A percentile compares a stretch with the other conserved stretches of the same genome.
Conservation (phyloP, 2,329 filamentous ascomycete species). For the Ustulina deusta region DNA sequence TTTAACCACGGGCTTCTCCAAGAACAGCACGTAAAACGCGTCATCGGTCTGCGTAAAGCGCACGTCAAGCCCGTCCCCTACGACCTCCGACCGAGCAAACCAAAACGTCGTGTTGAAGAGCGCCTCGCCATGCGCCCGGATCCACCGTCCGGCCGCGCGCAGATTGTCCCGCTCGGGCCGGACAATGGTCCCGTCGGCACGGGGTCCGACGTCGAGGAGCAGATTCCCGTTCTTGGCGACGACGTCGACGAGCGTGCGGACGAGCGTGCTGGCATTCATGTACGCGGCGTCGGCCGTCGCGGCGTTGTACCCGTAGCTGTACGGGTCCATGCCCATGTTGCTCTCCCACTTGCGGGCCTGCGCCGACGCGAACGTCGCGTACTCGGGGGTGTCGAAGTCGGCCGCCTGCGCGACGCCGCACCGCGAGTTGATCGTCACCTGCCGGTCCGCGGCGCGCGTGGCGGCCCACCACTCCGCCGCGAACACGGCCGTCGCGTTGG, state of each 20-base stretch:
- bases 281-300: constrained; percentile 63
- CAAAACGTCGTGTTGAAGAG: constrained; percentile 68
- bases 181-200: constrained; percentile 66
- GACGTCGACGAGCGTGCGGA: constrained; percentile 54
- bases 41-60: constrained; percentile 65
- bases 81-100: constrained; percentile 47
- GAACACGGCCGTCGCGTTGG: constrained; percentile 58
- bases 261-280: constrained; percentile 63
- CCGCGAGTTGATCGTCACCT: constrained; percentile 67
- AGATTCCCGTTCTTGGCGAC: constrained; percentile 59
- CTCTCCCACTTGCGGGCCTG: constrained; percentile 70
- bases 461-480: constrained; percentile 58
- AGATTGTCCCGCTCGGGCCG: constrained; percentile 61
- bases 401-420: constrained; percentile 65
- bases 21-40: constrained; percentile 64
- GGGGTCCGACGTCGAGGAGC: constrained; percentile 67
- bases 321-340: constrained; percentile 71
- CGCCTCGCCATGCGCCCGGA: constrained; percentile 64
- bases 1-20: constrained; percentile 54
- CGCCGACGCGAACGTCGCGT: constrained; percentile 61
- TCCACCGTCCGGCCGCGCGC: constrained; percentile 65
- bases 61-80: constrained; percentile 49
- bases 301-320: constrained; percentile 69
- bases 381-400: constrained; percentile 72
- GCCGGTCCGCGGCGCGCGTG: constrained; percentile 54